Percentiles rank a stretch among this genome's conserved stretches.
These are phyloP conservation scores for Mycena sp. DNA, from an alignment of 1,284 basidiomycete genomes.

Conservation along the genomic window DNA sequence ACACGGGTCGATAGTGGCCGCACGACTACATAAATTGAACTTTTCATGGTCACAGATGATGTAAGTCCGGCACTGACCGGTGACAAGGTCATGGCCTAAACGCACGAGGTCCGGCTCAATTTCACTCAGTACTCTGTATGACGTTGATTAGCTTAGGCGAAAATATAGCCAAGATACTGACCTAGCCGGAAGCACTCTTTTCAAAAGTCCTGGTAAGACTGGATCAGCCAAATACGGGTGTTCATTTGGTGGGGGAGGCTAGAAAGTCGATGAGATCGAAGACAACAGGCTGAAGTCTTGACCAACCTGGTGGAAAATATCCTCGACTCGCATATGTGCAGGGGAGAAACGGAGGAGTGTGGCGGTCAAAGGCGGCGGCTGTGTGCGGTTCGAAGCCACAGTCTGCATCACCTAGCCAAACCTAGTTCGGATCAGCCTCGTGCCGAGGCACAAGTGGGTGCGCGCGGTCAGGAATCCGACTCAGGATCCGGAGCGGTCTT, in stretches of 20 bases:
- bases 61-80: slow-evolving; percentile 47
- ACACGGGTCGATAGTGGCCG: slow-evolving; percentile 54
- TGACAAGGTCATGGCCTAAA: slow-evolving; percentile 61
- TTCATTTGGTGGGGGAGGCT: slow-evolving; percentile 54
- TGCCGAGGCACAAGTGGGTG: too few species aligned
- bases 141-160: background rate
- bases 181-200: slow-evolving; percentile 60
- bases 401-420: too few species aligned
- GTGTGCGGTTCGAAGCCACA: too few species aligned
- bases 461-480: too few species aligned
- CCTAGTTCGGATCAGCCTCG: too few species aligned
- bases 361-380: too few species aligned
- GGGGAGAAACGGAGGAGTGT: too few species aligned
- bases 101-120: slow-evolving; percentile 57
- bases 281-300: background rate
- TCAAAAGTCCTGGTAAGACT: slow-evolving; percentile 64
- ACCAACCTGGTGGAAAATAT: slow-evolving; percentile 66
- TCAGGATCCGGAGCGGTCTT: too few species aligned
- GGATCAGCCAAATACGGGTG: slow-evolving; percentile 68
- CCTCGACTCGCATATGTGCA: slow-evolving; percentile 74
- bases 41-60: background rate
- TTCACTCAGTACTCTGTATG: slow-evolving; percentile 49
- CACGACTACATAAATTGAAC: slow-evolving; percentile 47
- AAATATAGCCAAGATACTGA: slow-evolving; percentile 26
- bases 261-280: background rate